These are phyloP conservation scores for Colletotrichum coccodes DNA, from an alignment of 2,329 filamentous ascomycete genomes.

Conservation along the genomic window DNA sequence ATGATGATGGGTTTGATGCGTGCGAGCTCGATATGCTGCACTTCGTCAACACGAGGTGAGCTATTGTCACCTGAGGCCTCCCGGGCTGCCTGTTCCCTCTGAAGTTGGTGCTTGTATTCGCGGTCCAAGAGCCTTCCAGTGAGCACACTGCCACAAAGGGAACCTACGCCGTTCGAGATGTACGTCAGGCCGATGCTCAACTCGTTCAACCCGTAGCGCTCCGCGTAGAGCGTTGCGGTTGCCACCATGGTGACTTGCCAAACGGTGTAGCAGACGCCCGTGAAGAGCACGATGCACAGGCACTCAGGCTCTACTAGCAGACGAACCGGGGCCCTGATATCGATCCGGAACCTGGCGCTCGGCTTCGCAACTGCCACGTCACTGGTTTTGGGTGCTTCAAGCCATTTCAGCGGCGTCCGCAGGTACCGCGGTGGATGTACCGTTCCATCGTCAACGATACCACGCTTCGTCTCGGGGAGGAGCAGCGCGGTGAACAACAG, in stretches of 20 bases:
- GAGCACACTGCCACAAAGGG: neutral
- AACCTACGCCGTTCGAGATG: neutral
- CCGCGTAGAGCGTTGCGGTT: neutral
- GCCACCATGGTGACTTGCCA: slow-evolving; percentile 3
- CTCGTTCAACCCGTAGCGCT: neutral
- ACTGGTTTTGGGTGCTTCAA: neutral
- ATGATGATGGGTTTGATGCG: neutral
- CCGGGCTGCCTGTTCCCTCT: neutral
- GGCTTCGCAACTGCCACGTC: neutral
- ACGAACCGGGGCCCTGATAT: neutral
- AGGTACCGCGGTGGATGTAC: neutral
- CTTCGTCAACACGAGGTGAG: neutral
- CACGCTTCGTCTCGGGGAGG: neutral
- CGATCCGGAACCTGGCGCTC: neutral
- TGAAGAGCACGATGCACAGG: neutral
- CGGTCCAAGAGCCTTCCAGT: neutral
- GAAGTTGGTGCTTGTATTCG: neutral
- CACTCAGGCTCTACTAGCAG: neutral
- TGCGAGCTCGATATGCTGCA: slow-evolving; percentile 1
- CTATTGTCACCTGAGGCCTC: neutral
- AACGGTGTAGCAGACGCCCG: neutral
- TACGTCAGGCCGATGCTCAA: neutral
- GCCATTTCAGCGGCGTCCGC: neutral
- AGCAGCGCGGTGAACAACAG: neutral
- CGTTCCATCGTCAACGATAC: neutral